Base-by-base conservation (phyloP, 1,139 yeast genomes). In the Geotrichum reessii region DNA sequence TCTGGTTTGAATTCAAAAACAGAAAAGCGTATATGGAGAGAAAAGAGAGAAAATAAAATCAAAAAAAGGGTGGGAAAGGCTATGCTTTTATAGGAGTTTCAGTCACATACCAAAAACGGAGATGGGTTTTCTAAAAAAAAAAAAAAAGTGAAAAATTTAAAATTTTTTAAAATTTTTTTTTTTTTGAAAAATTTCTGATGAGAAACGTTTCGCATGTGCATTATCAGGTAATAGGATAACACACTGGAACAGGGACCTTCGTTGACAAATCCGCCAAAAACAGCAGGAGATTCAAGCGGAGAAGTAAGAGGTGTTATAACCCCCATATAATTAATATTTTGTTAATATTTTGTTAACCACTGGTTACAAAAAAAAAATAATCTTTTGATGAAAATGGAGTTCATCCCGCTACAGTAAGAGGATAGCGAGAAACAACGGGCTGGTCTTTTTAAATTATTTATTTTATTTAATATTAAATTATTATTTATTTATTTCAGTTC, bases 21-120 rank as follows among this genome's bases (percentile, higher is more conserved):
- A 37, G 47, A 50, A 50, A 22, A 37, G 9, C 47, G 25, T 50
- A 58, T 42, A 55, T 42, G 11, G 54, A 62, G 56, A 49, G 53
- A 58, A 55, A 60, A 47, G 51, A 44, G 50, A 42, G 47, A 56
- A 47, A 48, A 22, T 37, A 49, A 47, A 42, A 52, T 50, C 14
- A 37, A 5, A 27, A 37, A 37, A 37, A n/a, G 8, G n/a, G 9
- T n/a, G 6, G 44, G 44, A n/a, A 37, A 37, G 5, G 21, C 19
- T 19, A 17, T 5, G 44, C 44, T 37, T 37, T 37, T 37, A 37
- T 37, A 37, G 19, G 21, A 37, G 14, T 37, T 37, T 37, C 9
- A 19, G 44, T 12, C 8, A n/a, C 44, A 37, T 37, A n/a, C 44
- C 6, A 37, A 37, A 5, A 37, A 37, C 44, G 44, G 9, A 17